Evolutionary conservation across 495 filamentous ascomycete genomes (phyloP).

Genomic region (Xylaria castorea): DNA sequence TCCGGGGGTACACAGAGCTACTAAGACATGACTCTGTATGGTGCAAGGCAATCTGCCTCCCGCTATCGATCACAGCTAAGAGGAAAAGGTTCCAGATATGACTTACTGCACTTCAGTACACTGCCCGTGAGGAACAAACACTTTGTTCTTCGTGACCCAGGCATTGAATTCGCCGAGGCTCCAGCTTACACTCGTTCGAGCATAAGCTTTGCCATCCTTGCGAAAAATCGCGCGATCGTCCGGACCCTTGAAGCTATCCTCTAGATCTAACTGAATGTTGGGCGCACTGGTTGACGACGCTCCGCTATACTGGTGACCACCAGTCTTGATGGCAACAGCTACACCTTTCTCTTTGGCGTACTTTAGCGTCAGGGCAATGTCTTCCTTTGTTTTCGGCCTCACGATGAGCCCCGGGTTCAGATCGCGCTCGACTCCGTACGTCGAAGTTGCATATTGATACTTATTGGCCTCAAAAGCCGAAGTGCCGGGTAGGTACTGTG

Average conservation of each 20-base stretch:
- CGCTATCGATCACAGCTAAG: not conserved
- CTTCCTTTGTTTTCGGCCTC: slow-evolving; percentile 45
- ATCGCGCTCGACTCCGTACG: slow-evolving; percentile 41
- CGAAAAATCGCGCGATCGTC: slow-evolving; percentile 39
- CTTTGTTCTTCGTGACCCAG: slow-evolving; percentile 42
- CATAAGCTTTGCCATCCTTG: slow-evolving; percentile 42
- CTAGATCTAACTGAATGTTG: slow-evolving; percentile 48
- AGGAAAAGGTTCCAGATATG: not conserved
- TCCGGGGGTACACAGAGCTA: not conserved
- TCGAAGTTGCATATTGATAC: slow-evolving; percentile 49
- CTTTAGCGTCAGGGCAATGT: slow-evolving; percentile 41
- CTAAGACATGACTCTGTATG: not conserved
- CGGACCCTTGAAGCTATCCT: slow-evolving; percentile 40
- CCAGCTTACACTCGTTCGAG: slow-evolving; percentile 49
- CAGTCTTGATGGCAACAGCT: slow-evolving; percentile 49
- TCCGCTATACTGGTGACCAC: slow-evolving; percentile 51
- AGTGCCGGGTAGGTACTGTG: slow-evolving; percentile 39
- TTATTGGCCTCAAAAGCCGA: slow-evolving; percentile 39
- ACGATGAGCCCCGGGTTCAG: slow-evolving; percentile 46
- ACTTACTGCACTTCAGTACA: slow-evolving; percentile 46
- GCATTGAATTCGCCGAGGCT: slow-evolving; percentile 46
- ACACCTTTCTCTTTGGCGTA: slow-evolving; percentile 45
- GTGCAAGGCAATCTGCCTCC: not conserved
- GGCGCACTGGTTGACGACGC: slow-evolving; percentile 46
- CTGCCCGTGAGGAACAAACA: slow-evolving; percentile 53